A percentile compares a stretch with the other conserved stretches of the same genome.
phyloP scores from a whole-genome alignment of 257 asterid species.

The Nicotiana benthamiana region DNA sequence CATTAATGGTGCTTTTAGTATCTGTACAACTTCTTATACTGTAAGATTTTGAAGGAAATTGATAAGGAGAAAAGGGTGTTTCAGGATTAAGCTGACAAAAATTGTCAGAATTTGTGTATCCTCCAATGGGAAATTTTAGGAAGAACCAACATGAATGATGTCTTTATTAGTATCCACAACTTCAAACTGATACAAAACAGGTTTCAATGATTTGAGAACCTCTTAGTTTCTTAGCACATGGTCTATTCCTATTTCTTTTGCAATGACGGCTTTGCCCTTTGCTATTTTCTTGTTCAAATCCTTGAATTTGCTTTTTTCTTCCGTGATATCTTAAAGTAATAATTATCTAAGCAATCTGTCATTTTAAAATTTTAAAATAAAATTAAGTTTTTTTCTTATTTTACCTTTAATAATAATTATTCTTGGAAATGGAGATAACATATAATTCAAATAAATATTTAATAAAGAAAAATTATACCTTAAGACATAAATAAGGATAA shows the following conservation, averaged over 20 bases:
- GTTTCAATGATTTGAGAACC: not conserved
- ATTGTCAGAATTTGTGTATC: not conserved
- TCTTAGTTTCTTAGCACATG: not conserved
- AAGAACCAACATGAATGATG: not conserved
- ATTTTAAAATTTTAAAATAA: no score
- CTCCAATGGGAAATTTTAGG: not conserved
- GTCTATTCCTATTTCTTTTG: not conserved
- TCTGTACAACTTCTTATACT: not conserved
- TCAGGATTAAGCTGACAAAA: not conserved
- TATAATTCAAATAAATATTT: no score
- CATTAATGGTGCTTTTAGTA: not conserved
- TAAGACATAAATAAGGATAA: no score
- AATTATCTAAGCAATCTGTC: no score
- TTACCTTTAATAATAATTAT: no score
- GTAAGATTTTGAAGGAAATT: not conserved
- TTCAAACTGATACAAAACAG: not conserved
- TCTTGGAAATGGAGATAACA: no score
- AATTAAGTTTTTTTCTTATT: no score
- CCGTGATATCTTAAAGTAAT: no score
- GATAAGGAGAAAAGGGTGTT: not conserved
- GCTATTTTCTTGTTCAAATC: not conserved
- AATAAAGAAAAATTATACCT: no score
- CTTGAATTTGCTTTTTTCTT: no score
- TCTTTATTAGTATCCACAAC: not conserved
- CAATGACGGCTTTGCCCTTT: constrained; percentile 4